phyloP scores from a whole-genome alignment of 257 asterid species.

The Solanum paucissectum region DNA sequence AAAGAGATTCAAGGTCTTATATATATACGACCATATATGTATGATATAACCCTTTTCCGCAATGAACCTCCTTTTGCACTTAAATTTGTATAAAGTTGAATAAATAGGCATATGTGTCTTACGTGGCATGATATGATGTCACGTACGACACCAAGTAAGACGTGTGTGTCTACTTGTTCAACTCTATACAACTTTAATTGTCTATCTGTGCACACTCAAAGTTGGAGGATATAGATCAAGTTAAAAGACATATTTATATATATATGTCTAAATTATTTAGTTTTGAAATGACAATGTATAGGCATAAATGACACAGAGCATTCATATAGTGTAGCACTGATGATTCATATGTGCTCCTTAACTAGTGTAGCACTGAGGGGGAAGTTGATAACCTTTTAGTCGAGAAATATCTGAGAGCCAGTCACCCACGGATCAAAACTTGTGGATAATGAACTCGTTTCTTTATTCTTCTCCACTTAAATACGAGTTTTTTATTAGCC shows the following conservation, averaged over 20 bases:
- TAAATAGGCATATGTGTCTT: too few species aligned
- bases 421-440: not conserved
- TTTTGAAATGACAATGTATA: not conserved
- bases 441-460: not conserved
- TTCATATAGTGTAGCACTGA: not conserved
- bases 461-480: not conserved
- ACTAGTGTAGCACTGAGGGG: not conserved
- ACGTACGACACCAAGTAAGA: not conserved
- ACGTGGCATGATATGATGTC: not conserved
- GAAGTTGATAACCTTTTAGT: not conserved
- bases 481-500: not conserved
- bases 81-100: too few species aligned
- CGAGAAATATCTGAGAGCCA: not conserved
- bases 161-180: not conserved
- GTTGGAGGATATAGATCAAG: too few species aligned
- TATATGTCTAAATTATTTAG: not conserved
- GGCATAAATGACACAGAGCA: not conserved
- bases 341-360: not conserved
- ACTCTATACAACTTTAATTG: too few species aligned
- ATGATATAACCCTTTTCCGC: not conserved
- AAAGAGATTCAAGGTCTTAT: not conserved
- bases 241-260: too few species aligned
- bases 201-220: too few species aligned
- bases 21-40: not conserved
- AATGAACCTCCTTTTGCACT: not conserved